phyloP scores from a whole-genome alignment of 768 basidiomycete genomes.

The Calvatia gigantea region DNA sequence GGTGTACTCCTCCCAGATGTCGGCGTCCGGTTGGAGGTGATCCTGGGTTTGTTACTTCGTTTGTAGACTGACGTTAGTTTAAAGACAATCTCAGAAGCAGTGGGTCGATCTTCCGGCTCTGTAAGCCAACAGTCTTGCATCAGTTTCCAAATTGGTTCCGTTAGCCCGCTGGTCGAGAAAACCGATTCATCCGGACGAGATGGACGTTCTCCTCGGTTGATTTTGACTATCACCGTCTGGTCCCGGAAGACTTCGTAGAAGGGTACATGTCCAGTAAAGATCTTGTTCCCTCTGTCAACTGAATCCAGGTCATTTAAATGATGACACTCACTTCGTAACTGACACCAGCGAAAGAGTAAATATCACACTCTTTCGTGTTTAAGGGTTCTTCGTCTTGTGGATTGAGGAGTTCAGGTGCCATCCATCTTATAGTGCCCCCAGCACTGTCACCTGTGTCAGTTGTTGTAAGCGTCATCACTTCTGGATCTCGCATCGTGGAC shows the following conservation, averaged over 20 bases:
- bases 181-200: background rate
- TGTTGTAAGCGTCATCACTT: conserved; percentile 13
- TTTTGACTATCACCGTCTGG: conserved; percentile 16
- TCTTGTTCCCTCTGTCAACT: background rate
- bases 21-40: background rate
- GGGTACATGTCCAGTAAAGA: conserved; percentile 18
- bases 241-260: conserved; percentile 19
- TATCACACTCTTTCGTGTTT: conserved; percentile 8
- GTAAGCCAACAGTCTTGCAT: conserved; percentile 23
- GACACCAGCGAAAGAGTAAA: conserved; percentile 14
- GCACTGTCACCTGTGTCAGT: background rate
- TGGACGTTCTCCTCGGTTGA: conserved; percentile 17
- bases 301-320: background rate
- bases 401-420: conserved; percentile 14
- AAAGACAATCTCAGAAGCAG: conserved; percentile 6
- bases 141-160: conserved; percentile 18
- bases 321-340: conserved; percentile 12
- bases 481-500: conserved; percentile 14
- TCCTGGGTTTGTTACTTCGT: background rate
- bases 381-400: conserved; percentile 9
- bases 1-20: conserved; percentile 2
- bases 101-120: conserved; percentile 19
- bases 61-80: background rate
- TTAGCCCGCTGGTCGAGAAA: conserved; percentile 16
- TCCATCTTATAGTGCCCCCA: conserved; percentile 15